A percentile compares a stretch with the other conserved stretches of the same genome.
Conservation (phyloP, 1,139 yeast genomes). For the Lodderomyces parapsilosis region DNA sequence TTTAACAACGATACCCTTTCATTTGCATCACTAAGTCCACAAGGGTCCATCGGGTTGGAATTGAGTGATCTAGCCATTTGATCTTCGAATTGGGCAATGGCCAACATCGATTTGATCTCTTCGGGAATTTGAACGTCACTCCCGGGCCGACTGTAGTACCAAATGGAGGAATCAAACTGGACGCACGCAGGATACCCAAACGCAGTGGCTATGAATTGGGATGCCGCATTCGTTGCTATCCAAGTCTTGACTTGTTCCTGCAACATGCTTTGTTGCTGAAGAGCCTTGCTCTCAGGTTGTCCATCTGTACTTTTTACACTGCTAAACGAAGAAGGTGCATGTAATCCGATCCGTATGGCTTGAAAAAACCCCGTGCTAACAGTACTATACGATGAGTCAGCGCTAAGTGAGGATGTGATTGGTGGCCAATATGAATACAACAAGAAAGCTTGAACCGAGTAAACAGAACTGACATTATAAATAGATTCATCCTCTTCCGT, state of each 20-base stretch:
- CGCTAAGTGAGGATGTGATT: slow-evolving; percentile 85
- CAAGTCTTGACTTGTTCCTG: slow-evolving; percentile 86
- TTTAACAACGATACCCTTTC: slow-evolving; percentile 75
- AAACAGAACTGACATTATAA: slow-evolving; percentile 87
- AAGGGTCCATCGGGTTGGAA: slow-evolving; percentile 65
- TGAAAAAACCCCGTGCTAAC: slow-evolving; percentile 89
- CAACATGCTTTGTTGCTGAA: slow-evolving; percentile 42
- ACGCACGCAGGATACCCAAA: slow-evolving; percentile 95
- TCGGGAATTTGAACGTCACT: slow-evolving; percentile 52
- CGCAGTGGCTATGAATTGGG: slow-evolving; percentile 86
- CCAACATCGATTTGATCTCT: slow-evolving; percentile 70
- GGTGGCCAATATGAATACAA: slow-evolving; percentile 96
- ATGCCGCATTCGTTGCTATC: slow-evolving; percentile 88
- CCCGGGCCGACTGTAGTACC: slow-evolving; percentile 48
- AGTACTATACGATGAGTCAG: slow-evolving; percentile 94
- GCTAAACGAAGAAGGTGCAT: slow-evolving; percentile 41
- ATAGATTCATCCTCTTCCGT: slow-evolving; percentile 74
- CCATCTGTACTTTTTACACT: slow-evolving; percentile 6
- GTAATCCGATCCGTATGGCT: slow-evolving; percentile 88
- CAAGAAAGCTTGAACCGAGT: slow-evolving; percentile 88
- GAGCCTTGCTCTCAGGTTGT: not conserved
- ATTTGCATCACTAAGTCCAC: slow-evolving; percentile 62
- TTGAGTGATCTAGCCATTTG: slow-evolving; percentile 78
- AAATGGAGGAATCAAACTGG: slow-evolving; percentile 73
- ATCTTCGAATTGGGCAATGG: slow-evolving; percentile 81